Conservation (phyloP, 2,329 filamentous ascomycete genomes). For the Coleophoma cylindrospora region DNA sequence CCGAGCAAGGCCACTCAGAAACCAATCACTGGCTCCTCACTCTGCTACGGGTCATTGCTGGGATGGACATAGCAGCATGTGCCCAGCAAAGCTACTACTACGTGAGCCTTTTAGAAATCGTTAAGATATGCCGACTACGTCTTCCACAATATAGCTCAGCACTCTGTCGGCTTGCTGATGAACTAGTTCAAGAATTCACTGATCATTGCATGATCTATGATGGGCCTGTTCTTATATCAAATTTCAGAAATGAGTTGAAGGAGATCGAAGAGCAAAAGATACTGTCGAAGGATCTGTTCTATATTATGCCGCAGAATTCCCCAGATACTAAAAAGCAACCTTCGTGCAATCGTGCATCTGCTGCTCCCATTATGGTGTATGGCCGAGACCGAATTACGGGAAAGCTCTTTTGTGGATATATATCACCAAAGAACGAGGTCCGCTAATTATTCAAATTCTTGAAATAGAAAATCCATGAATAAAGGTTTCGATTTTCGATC, state of each 20-base stretch:
- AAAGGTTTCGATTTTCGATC: too few species aligned
- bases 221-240: neutral
- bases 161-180: neutral
- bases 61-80: neutral
- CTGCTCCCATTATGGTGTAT: neutral
- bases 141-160: neutral
- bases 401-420: neutral
- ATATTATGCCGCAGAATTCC: neutral
- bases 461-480: too few species aligned
- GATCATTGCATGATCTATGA: neutral
- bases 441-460: too few species aligned
- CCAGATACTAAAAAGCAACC: neutral
- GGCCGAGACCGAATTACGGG: neutral
- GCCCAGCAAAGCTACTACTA: neutral
- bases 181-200: neutral
- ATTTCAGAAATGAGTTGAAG: neutral
- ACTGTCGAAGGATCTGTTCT: neutral
- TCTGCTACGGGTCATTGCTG: neutral
- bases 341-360: neutral
- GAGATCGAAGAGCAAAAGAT: constrained; percentile 1
- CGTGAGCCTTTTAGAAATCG: neutral
- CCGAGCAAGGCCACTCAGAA: neutral
- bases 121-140: neutral
- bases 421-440: too few species aligned
- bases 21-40: neutral